phyloP scores from a whole-genome alignment of 2,329 filamentous ascomycete species.

The Apiospora marii region DNA sequence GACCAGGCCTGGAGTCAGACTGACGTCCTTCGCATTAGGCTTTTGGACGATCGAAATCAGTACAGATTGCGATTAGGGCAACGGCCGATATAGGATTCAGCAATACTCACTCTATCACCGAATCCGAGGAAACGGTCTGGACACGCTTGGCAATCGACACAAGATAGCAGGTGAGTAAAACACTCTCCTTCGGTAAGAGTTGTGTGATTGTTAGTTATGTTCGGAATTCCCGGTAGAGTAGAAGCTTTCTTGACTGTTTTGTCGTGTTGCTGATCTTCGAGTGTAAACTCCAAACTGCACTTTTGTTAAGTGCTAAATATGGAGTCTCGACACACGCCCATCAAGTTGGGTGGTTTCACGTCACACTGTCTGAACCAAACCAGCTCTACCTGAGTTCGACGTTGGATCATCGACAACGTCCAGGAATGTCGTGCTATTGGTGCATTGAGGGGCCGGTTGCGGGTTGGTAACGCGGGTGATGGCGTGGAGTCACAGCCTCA shows the following conservation, averaged over 20 bases:
- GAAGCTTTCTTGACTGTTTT: background rate
- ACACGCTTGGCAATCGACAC: background rate
- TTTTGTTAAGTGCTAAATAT: background rate
- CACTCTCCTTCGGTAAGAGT: background rate
- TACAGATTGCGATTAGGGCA: background rate
- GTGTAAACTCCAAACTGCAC: too few species aligned
- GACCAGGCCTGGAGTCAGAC: background rate
- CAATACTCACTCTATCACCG: background rate
- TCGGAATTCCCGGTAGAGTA: background rate
- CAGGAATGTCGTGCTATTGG: background rate
- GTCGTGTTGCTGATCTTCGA: background rate
- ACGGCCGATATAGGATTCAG: background rate
- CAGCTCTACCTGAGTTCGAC: background rate
- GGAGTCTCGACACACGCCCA: background rate
- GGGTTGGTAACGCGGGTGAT: background rate
- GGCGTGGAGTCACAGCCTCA: background rate
- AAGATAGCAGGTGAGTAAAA: background rate
- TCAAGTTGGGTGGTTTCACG: background rate
- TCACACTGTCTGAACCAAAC: background rate
- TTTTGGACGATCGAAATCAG: background rate
- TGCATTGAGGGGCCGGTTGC: background rate
- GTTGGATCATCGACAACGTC: background rate
- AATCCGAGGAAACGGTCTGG: background rate
- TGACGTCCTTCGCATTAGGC: constrained; percentile 3
- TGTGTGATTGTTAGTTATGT: background rate